Conservation (phyloP, 1,284 basidiomycete species). For the Microbotryum lychnidis-dioicae region DNA sequence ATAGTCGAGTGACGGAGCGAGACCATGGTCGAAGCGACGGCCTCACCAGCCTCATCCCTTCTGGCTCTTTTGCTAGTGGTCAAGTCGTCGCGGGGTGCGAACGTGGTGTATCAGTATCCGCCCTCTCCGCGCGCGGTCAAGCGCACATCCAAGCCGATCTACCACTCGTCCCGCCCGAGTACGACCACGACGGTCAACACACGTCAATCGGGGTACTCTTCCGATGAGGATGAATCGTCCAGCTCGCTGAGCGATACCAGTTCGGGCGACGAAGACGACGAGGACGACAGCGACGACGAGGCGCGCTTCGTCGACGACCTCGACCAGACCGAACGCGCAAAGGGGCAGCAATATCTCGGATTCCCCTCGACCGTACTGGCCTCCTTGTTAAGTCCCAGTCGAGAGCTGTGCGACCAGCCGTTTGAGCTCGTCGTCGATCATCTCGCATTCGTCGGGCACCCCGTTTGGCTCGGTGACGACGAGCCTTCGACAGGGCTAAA, state of each 20-base stretch:
- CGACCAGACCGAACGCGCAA: constrained; percentile 38
- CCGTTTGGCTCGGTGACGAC: constrained; percentile 70
- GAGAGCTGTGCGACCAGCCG: constrained; percentile 79
- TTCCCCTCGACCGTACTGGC: constrained; percentile 76
- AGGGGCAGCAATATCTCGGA: constrained; percentile 50
- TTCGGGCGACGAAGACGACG: constrained; percentile 1
- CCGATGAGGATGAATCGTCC: constrained; percentile 9
- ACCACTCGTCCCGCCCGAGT: constrained; percentile 18
- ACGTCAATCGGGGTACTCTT: constrained; percentile 8
- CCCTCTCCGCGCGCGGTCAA: constrained; percentile 29
- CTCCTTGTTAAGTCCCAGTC: constrained; percentile 63
- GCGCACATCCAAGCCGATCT: constrained; percentile 32
- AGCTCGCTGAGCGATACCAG: constrained; percentile 1
- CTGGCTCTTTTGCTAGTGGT: constrained; percentile 33
- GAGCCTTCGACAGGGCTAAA: constrained; percentile 41
- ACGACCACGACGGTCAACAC: constrained; percentile 17
- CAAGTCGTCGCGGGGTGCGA: constrained; percentile 25
- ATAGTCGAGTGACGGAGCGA: no score
- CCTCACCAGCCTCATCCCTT: constrained; percentile 21
- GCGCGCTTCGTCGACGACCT: constrained; percentile 3
- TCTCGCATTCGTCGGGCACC: constrained; percentile 90
- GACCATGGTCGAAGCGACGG: background rate
- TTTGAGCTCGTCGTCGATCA: constrained; percentile 89
- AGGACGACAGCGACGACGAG: constrained; percentile 13
- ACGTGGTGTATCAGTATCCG: constrained; percentile 33